Conservation (phyloP, 163 green algal species). For the Chloromonas sp. region DNA sequence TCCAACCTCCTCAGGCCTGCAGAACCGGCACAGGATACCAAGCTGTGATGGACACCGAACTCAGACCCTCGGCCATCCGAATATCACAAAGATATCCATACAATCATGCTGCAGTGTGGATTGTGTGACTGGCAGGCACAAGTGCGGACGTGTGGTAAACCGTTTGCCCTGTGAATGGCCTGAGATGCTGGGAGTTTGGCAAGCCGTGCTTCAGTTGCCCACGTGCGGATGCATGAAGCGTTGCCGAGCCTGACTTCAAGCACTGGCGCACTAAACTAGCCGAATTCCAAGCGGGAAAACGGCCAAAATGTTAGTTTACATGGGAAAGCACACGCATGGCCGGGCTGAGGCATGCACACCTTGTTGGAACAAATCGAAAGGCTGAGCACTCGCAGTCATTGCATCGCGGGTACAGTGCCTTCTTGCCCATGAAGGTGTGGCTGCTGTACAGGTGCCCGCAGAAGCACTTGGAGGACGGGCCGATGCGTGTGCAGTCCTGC, state of each 20-base stretch:
- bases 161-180: neutral
- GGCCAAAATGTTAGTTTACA: no score
- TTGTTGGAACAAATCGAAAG: constrained; percentile 32
- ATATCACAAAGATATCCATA: neutral
- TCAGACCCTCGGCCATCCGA: neutral
- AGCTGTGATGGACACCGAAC: neutral
- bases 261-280: no score
- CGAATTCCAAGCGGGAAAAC: no score
- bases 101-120: neutral
- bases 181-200: neutral
- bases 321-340: no score
- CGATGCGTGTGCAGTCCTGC: constrained; percentile 36
- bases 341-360: constrained; percentile 1
- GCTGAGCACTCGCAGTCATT: constrained; percentile 26
- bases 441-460: constrained; percentile 30
- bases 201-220: neutral
- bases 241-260: no score
- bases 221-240: neutral
- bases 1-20: constrained; percentile 45
- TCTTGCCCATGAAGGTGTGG: constrained; percentile 29
- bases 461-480: constrained; percentile 35
- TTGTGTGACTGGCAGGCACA: neutral
- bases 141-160: neutral
- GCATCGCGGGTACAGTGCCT: constrained; percentile 29
- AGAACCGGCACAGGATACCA: neutral